Evolutionary conservation across 2,329 filamentous ascomycete species (phyloP).

Genomic region (Penicillium concentricum): DNA sequence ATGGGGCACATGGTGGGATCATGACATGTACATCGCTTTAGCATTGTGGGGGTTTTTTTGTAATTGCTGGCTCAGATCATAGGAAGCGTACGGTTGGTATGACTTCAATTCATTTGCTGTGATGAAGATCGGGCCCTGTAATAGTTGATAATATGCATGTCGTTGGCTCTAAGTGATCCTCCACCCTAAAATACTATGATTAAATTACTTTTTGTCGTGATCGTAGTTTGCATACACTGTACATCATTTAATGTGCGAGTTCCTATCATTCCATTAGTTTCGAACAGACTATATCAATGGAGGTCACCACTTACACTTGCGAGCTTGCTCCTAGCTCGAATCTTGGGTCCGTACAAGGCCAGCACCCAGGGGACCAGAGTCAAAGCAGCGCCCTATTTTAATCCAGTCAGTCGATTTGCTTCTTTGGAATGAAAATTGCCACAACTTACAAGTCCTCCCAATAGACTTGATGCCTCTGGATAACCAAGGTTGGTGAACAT

Average conservation of each 20-base stretch:
- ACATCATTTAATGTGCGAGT: conserved; percentile 15
- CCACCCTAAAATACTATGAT: background rate
- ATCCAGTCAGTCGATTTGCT: conserved; percentile 5
- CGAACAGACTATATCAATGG: too few relatives aligned
- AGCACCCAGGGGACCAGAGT: conserved; percentile 86
- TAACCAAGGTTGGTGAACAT: conserved; percentile 74
- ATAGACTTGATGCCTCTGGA: conserved; percentile 67
- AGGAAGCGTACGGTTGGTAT: background rate
- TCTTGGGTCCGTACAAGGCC: conserved; percentile 72
- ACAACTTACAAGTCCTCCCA: conserved; percentile 67
- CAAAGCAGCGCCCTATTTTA: conserved; percentile 52
- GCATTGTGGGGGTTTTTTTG: background rate
- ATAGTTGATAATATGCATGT: conserved; percentile 2
- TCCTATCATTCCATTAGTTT: conserved; percentile 15
- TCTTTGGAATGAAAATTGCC: background rate
- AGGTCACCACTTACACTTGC: conserved; percentile 55
- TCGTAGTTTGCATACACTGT: background rate
- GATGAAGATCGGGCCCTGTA: background rate
- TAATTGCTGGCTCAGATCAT: background rate
- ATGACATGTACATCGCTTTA: background rate
- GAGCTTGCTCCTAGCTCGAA: conserved; percentile 74
- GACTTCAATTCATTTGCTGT: background rate
- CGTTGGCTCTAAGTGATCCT: background rate
- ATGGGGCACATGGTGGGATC: background rate
- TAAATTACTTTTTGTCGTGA: conserved; percentile 3